Base-by-base conservation (phyloP, 2,329 filamentous ascomycete species). In the Aciculosporium take region DNA sequence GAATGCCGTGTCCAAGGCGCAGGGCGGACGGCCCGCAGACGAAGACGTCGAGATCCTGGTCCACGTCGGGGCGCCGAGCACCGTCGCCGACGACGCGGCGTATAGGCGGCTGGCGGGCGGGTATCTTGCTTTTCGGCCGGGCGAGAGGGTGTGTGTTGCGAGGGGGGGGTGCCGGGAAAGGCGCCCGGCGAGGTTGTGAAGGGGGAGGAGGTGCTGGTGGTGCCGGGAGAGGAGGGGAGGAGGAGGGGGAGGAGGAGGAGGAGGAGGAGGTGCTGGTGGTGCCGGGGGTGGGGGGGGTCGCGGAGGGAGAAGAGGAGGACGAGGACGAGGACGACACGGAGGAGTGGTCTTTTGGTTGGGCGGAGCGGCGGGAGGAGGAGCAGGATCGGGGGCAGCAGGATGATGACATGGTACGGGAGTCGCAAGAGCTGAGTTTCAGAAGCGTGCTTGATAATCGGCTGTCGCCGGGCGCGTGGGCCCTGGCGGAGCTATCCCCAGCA, bases 61-160 rank as follows among this genome's bases (percentile, higher is more conserved):
- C 39, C 73, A 77, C 52, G 64, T 73, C 42, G 56, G 67, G 9
- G 73, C 72, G 24, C 68, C 71, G 6, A 67, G 68, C 49, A 64
- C 55, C 30, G 57, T 61, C 18, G 49, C 52, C 9, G 68, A 75
- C 48, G 72, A 77, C 55, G 55, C 51, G 15, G 49, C 51, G 12
- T 76, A 75, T 47, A 59, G 71, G 27, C 54, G 59, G n/a, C 57
- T 74, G 18, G 70, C 71, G 4, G 50, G 60, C 18, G 66, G 69
- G 2, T 76, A 76, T 46, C 54, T 71, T n/a, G 53, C 62, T 31
- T 77, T 73, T 43, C 48, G 60, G 30, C 17, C 21, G 37, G 41
- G 10, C 45, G 46, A 7, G 7, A 27, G 17, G 24, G 24, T 20
- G 21, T 12, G 12, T 1, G 5, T 40, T 9, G 31, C 31, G 18